phyloP scores from a whole-genome alignment of 2,329 filamentous ascomycete genomes.

The Phialocephala sp. region DNA sequence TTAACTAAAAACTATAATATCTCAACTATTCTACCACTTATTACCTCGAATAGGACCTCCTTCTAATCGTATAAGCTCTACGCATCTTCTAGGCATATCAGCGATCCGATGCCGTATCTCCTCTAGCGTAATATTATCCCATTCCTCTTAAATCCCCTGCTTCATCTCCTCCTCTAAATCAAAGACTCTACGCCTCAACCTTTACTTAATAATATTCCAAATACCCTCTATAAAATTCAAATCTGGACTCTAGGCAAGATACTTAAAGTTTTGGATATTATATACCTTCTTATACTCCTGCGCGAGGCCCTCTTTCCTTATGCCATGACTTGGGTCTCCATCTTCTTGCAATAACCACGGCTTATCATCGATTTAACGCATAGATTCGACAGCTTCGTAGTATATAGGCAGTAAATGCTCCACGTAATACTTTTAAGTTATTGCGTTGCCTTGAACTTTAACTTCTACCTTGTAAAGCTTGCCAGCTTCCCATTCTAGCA shows the following conservation, averaged over 20 bases:
- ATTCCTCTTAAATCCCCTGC: slow-evolving; percentile 20
- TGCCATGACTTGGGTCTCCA: slow-evolving; percentile 16
- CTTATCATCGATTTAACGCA: too few relatives aligned
- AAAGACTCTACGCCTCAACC: not conserved
- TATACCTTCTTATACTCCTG: not conserved
- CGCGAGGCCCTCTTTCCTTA: not conserved
- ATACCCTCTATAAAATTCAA: slow-evolving; percentile 5
- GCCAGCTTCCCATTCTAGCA: slow-evolving; percentile 19
- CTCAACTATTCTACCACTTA: slow-evolving; percentile 1
- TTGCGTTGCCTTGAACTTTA: slow-evolving; percentile 17
- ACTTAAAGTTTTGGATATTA: slow-evolving; percentile 4
- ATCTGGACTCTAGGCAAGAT: not conserved
- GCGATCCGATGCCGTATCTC: slow-evolving; percentile 17
- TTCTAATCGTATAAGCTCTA: not conserved
- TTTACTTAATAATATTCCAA: slow-evolving; percentile 10
- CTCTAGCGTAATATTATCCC: slow-evolving; percentile 21
- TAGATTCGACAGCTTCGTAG: slow-evolving; percentile 12
- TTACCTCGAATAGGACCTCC: not conserved
- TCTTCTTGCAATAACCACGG: slow-evolving; percentile 21
- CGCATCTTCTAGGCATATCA: slow-evolving; percentile 18
- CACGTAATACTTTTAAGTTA: slow-evolving; percentile 25
- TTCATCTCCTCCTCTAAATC: slow-evolving; percentile 12
- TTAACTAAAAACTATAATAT: not conserved
- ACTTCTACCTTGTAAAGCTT: slow-evolving; percentile 15
- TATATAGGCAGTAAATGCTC: slow-evolving; percentile 22